Conservation (phyloP, 257 asterid species). For the Solanum ossicruentum region DNA sequence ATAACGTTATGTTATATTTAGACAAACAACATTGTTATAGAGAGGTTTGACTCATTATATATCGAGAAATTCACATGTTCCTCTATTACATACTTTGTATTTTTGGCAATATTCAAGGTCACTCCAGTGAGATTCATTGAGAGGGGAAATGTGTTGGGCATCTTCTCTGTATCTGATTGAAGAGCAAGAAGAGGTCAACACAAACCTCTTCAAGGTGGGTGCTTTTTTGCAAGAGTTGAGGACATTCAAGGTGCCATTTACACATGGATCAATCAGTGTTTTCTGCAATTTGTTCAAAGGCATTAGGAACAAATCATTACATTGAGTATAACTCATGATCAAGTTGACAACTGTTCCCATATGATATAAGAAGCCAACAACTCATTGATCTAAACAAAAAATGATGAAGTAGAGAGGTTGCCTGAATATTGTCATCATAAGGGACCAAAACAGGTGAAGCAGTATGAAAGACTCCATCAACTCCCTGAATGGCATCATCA, state of each 20-base stretch:
- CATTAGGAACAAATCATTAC: not conserved
- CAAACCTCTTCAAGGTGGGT: slow-evolving; percentile 56
- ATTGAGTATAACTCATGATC: not conserved
- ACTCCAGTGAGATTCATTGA: slow-evolving; percentile 90
- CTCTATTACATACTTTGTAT: slow-evolving; percentile 36
- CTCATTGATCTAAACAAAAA: not conserved
- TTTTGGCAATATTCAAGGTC: slow-evolving; percentile 59
- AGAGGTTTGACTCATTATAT: too few relatives aligned
- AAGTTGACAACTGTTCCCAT: not conserved
- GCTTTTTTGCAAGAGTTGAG: slow-evolving; percentile 68
- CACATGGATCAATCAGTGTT: slow-evolving; percentile 66
- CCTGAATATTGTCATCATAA: slow-evolving; percentile 49
- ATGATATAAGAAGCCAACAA: not conserved
- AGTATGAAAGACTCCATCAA: slow-evolving; percentile 82
- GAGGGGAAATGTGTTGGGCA: slow-evolving; percentile 42
- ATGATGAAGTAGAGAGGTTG: not conserved
- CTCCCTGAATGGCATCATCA: slow-evolving; percentile 70
- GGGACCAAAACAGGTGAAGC: slow-evolving; percentile 81
- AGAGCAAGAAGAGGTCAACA: slow-evolving; percentile 88
- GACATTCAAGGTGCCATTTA: slow-evolving; percentile 79
- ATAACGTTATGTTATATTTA: not conserved
- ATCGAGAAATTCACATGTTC: too few relatives aligned
- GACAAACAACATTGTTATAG: too few relatives aligned
- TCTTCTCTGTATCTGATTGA: slow-evolving; percentile 68
- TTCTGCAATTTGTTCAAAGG: slow-evolving; percentile 29